A percentile compares a stretch with the other conserved stretches of the same genome.
Evolutionary conservation across 208 protist species (phyloP).

Genomic region (Vickermania ingenoplastis): DNA sequence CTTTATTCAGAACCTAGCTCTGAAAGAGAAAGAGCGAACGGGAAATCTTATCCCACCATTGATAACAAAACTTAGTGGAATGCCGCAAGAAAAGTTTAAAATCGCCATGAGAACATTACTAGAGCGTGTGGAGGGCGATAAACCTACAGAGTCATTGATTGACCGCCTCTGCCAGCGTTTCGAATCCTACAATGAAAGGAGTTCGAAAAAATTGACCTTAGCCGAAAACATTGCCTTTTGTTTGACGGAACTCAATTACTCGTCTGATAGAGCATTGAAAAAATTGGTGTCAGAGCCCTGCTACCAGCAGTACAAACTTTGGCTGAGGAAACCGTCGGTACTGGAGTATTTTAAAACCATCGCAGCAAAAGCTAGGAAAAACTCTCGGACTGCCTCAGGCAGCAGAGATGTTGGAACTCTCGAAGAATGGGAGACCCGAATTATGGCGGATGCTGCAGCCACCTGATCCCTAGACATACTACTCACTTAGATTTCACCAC

Average conservation of each 20-base stretch:
- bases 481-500: too few relatives aligned
- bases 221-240: constrained; percentile 82
- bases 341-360: constrained; percentile 76
- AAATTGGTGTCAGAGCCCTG: constrained; percentile 73
- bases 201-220: constrained; percentile 52
- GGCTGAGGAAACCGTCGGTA: constrained; percentile 66
- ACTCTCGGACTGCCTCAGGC: constrained; percentile 21
- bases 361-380: constrained; percentile 59
- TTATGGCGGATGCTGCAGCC: constrained; percentile 14
- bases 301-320: constrained; percentile 84
- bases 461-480: too few relatives aligned
- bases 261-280: constrained; percentile 63
- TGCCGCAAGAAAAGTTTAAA: constrained; percentile 78
- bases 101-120: constrained; percentile 74
- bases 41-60: constrained; percentile 85
- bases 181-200: constrained; percentile 64
- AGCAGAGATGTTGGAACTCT: constrained; percentile 47
- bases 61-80: constrained; percentile 64
- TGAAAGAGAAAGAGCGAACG: constrained; percentile 84
- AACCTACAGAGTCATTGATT: constrained; percentile 82
- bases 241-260: constrained; percentile 74
- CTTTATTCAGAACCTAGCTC: constrained; percentile 82
- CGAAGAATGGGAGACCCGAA: constrained; percentile 82
- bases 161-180: constrained; percentile 83
- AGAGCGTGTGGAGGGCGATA: constrained; percentile 84